Evolutionary conservation across 2,329 filamentous ascomycete genomes (phyloP), one percentile per base, ranked within the genome.

Genomic region (Xylaria sp.): DNA sequence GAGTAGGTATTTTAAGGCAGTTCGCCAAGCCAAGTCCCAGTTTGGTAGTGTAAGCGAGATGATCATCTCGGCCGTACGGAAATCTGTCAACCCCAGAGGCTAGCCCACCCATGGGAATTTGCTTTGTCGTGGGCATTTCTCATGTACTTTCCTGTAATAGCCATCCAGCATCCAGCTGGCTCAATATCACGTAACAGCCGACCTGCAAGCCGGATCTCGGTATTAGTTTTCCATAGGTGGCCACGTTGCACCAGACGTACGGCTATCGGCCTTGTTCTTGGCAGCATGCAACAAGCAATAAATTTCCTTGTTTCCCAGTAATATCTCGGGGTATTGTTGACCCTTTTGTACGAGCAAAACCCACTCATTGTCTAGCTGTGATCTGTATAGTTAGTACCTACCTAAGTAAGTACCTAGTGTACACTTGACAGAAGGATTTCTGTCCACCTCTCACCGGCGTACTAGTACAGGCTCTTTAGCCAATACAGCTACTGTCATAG

Each of bases 61-160:
- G 33, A 28, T 36, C 28, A 60, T 61, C 26, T 65, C 66, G 66
- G 66, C 62, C 62, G 66, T 65, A 65, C 51, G 66, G 31, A 58
- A 31, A 56, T 54, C 40, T 49, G 40, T 66, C 40, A 66, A 48
- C 20, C 49, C 46, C 60, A n/a, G 63, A 23, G 17, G 4, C 20
- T 33, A 33, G 11, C n/a, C 9, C n/a, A 56, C 11, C 38, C 6
- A 26, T 31, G 36, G 60, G 56, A 56, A 48, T 46, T n/a, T 48
- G 17, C 36, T 59, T 44, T 26, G 44, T 28, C 23, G 15, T 65
- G 46, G n/a, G 11, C 36, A n/a, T 38, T 33, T 46, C 26, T 46
- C 28, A 42, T 31, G 17, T 28, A 40, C 2, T 11, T 6, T 23
- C 44, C 48, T 20, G 54, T 23, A 33, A 64, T 59, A 38, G 59